Percentiles rank a stretch among this genome's conserved stretches.
These are phyloP conservation scores for Pythium aquatile DNA, from an alignment of 352 stramenopile species.

Conservation along the genomic window DNA sequence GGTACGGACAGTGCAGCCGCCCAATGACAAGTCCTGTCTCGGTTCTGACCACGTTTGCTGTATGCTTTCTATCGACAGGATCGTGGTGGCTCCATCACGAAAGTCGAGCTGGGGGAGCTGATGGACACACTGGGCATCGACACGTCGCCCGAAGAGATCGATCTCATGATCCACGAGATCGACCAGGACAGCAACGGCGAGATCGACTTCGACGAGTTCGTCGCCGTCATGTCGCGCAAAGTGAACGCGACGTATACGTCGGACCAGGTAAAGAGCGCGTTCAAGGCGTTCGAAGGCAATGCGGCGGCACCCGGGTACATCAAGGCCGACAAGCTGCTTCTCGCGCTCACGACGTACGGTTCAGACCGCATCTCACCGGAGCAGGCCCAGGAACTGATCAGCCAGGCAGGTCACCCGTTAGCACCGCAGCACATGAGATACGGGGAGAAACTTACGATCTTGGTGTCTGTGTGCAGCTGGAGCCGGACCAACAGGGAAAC, in stretches of 20 bases:
- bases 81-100: conserved; percentile 91
- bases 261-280: conserved; percentile 91
- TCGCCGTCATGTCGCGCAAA: conserved; percentile 93
- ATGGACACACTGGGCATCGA: conserved; percentile 95
- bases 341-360: conserved; percentile 89
- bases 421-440: background rate
- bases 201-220: conserved; percentile 95
- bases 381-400: conserved; percentile 91
- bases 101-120: conserved; percentile 91
- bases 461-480: conserved; percentile 49
- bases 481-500: conserved; percentile 89
- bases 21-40: background rate
- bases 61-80: conserved; percentile 42
- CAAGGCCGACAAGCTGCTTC: conserved; percentile 83
- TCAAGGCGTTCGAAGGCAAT: conserved; percentile 77
- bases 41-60: background rate
- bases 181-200: conserved; percentile 94
- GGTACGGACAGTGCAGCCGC: conserved; percentile 27
- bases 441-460: conserved; percentile 3
- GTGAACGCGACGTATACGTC: conserved; percentile 93
- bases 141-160: conserved; percentile 91
- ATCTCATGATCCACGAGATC: conserved; percentile 95
- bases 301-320: conserved; percentile 64
- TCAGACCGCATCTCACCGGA: conserved; percentile 88
- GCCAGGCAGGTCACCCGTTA: conserved; percentile 46